Evolutionary conservation across 495 filamentous ascomycete species (phyloP).

Genomic region (Eremomyces bilateralis): DNA sequence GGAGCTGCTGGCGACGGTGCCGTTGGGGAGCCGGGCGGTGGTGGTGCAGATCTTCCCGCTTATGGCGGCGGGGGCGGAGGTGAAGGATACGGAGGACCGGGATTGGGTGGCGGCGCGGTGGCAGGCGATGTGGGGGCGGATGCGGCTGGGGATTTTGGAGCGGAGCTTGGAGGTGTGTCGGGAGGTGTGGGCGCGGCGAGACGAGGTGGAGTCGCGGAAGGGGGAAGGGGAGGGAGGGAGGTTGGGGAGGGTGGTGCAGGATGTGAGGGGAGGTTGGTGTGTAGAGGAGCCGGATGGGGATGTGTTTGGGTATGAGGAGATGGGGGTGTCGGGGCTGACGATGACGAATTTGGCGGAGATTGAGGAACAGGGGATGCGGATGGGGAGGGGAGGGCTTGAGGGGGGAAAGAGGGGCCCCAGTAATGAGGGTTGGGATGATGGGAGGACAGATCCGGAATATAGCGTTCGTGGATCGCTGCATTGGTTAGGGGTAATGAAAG

Average conservation of each 20-base stretch:
- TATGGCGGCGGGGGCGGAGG: constrained; percentile 50
- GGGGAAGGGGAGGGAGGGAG: constrained; percentile 1
- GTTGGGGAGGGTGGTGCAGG: no score
- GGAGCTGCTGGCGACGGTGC: constrained; percentile 39
- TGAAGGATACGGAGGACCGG: constrained; percentile 34
- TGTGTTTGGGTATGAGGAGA: background rate
- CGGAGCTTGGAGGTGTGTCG: constrained; percentile 33
- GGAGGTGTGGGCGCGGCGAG: constrained; percentile 32
- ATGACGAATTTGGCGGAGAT: background rate
- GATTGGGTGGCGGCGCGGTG: constrained; percentile 50
- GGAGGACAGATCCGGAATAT: constrained; percentile 37
- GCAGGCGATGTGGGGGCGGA: constrained; percentile 35
- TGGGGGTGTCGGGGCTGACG: background rate
- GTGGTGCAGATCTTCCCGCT: constrained; percentile 66
- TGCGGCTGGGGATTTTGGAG: constrained; percentile 54
- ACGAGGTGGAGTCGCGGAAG: constrained; percentile 22
- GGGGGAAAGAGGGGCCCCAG: background rate
- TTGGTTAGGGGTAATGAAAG: constrained; percentile 63
- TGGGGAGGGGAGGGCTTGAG: background rate
- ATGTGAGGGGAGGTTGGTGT: no score
- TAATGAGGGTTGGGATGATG: constrained; percentile 8
- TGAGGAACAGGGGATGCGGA: background rate
- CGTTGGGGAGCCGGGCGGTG: constrained; percentile 36
- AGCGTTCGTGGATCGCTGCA: constrained; percentile 48
- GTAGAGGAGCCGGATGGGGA: background rate